Conservation (phyloP, 1,139 yeast species). For the Meyerozyma guilliermondii region DNA sequence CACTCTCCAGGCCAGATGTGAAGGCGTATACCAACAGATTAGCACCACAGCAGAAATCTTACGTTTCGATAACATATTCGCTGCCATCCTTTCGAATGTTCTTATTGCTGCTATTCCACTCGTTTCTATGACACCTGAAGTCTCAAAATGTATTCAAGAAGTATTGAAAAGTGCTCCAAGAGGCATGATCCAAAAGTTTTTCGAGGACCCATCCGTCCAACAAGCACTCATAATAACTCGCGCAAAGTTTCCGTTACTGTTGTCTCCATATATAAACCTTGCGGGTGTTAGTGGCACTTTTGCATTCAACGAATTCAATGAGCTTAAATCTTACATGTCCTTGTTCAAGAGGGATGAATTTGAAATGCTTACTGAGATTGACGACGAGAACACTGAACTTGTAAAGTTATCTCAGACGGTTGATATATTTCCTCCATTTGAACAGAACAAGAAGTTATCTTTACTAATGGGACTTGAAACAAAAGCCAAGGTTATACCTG, state of each 20-base stretch:
- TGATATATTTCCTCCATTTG: slow-evolving; percentile 49
- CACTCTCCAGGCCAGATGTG: neutral
- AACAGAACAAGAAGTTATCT: slow-evolving; percentile 39
- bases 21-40: neutral
- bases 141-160: slow-evolving; percentile 45
- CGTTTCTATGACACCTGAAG: slow-evolving; percentile 46
- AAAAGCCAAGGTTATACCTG: slow-evolving; percentile 62
- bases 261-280: slow-evolving; percentile 58
- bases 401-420: slow-evolving; percentile 36
- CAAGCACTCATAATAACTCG: slow-evolving; percentile 55
- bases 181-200: slow-evolving; percentile 52
- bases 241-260: slow-evolving; percentile 71
- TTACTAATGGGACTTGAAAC: slow-evolving; percentile 50
- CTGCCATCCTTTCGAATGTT: slow-evolving; percentile 57
- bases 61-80: slow-evolving; percentile 45
- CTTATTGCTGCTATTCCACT: slow-evolving; percentile 60
- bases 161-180: slow-evolving; percentile 54
- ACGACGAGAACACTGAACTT: slow-evolving; percentile 49
- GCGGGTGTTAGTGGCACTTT: slow-evolving; percentile 60
- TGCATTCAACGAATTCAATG: slow-evolving; percentile 59
- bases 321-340: slow-evolving; percentile 57
- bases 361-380: slow-evolving; percentile 36
- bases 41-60: slow-evolving; percentile 1
- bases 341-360: slow-evolving; percentile 34
- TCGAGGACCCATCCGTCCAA: slow-evolving; percentile 49